Percentiles rank a stretch among this genome's conserved stretches.
Evolutionary conservation across 129 eudicot genomes (phyloP).

Genomic region (Lonicera japonica): DNA sequence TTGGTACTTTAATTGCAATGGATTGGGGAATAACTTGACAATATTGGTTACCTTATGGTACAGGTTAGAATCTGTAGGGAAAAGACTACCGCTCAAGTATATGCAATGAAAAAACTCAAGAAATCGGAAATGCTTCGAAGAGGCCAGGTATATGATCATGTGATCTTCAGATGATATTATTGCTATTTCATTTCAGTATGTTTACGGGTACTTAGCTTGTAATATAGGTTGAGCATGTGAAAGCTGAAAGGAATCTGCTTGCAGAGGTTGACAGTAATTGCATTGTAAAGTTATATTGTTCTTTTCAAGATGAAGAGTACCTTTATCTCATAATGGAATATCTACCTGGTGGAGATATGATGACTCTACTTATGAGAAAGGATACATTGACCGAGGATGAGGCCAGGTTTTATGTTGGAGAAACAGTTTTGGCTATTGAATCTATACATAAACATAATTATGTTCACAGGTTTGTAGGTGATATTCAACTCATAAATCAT

Average conservation of each 20-base stretch:
- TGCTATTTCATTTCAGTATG: conserved; percentile 5
- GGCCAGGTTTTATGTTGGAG: conserved; percentile 87
- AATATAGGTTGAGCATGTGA: conserved; percentile 87
- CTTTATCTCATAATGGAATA: conserved; percentile 87
- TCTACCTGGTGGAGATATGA: conserved; percentile 94
- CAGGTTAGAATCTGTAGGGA: conserved; percentile 95
- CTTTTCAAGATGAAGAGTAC: conserved; percentile 86
- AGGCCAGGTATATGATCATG: conserved; percentile 56
- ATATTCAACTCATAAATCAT: conserved; percentile 46
- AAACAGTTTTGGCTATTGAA: conserved; percentile 88
- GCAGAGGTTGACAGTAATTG: conserved; percentile 94
- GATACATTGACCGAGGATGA: conserved; percentile 77
- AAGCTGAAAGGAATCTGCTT: conserved; percentile 92
- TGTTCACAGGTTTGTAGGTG: no score
- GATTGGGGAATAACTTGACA: neutral
- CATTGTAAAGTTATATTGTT: conserved; percentile 80
- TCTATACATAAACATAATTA: conserved; percentile 87
- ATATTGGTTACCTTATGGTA: conserved; percentile 10
- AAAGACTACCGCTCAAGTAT: conserved; percentile 74
- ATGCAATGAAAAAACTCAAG: conserved; percentile 95
- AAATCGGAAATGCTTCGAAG: conserved; percentile 99
- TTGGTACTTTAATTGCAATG: no score
- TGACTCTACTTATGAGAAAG: conserved; percentile 90
- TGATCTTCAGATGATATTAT: conserved; percentile 9
- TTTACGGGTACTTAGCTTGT: conserved; percentile 21